Base-by-base conservation (phyloP, 129 eudicot species). In the Tagetes erecta region DNA sequence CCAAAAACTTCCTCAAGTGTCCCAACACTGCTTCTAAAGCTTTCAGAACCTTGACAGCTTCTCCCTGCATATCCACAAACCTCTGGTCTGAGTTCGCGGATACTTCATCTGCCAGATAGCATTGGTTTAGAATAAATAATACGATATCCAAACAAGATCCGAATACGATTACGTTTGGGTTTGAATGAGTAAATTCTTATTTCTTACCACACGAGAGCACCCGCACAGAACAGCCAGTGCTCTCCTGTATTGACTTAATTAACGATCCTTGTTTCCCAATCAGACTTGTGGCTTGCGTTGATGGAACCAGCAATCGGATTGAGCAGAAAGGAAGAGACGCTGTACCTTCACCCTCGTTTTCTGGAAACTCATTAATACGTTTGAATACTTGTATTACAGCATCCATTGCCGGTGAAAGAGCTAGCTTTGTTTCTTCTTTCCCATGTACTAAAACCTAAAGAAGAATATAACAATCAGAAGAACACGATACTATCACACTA, bases 381-480 rank as follows among this genome's bases (percentile, higher is more conserved):
- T 83, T 92, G 62, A 83, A 86, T 37, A 89, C 78, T 76, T 89
- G 83, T 73, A 92, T 83, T 46, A 81, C 89, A 40, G 98, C 98
- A 84, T 82, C 90, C 92, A 92, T 92, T 65, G 98, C 98, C 70
- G 98, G 96, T 39, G 98, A 84, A 41, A 89, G 34, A 11, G 84
- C 76, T 68, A 78, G 74, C 13, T 87, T 95, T 41, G 90, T 90
- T 70, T 92, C 98, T 86, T 92, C 98, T 79, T 89, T 92, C 4
- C 90, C 96, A 68, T 95, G 80, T 74, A 92, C 73, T 39, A 92
- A 72, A 51, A 92, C 96, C 98, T 92, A 75, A 8, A 20, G 1
- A 52, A n/a, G 14, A 52, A 52, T 0, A 20, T 20, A 20, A 52
- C 8, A 52, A 52, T n/a, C 0, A 52, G 58, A 52, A n/a, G 31